Conservation (phyloP, 495 filamentous ascomycete species). For the Mytilinidion resinicola region DNA sequence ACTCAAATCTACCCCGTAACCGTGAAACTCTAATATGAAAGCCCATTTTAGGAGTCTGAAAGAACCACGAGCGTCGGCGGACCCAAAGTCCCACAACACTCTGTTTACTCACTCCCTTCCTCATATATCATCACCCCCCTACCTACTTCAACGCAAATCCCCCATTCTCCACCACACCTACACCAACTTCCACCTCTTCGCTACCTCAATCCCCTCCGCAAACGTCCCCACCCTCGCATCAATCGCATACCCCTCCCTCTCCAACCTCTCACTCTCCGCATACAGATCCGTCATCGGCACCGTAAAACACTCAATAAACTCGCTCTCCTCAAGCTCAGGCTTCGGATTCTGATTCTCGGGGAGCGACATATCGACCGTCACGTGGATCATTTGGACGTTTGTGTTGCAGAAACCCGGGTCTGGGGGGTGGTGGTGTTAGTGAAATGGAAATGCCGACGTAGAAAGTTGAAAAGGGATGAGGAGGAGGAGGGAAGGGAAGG, state of each 20-base stretch:
- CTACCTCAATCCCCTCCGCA: constrained; percentile 79
- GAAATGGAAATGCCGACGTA: not conserved
- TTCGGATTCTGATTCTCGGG: constrained; percentile 64
- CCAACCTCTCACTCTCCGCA: constrained; percentile 59
- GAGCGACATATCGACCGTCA: constrained; percentile 66
- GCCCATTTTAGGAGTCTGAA: too few relatives aligned
- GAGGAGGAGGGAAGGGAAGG: not conserved
- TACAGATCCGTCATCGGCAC: constrained; percentile 61
- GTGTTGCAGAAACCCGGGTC: constrained; percentile 82
- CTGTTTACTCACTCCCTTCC: too few relatives aligned
- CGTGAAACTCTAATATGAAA: too few relatives aligned
- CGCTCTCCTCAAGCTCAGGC: constrained; percentile 76
- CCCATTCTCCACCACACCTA: not conserved
- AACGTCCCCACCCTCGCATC: constrained; percentile 80
- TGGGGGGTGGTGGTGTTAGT: constrained; percentile 23
- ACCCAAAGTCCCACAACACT: too few relatives aligned
- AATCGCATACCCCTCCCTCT: constrained; percentile 72
- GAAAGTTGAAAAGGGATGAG: not conserved
- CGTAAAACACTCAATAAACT: constrained; percentile 84
- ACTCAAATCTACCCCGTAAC: too few relatives aligned
- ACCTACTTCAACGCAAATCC: too few relatives aligned
- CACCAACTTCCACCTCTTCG: constrained; percentile 51
- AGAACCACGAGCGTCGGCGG: too few relatives aligned
- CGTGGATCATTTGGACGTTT: constrained; percentile 76
- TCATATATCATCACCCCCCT: too few relatives aligned